Conservation (phyloP, 2,329 filamentous ascomycete genomes). For the Fusarium hainanense region DNA sequence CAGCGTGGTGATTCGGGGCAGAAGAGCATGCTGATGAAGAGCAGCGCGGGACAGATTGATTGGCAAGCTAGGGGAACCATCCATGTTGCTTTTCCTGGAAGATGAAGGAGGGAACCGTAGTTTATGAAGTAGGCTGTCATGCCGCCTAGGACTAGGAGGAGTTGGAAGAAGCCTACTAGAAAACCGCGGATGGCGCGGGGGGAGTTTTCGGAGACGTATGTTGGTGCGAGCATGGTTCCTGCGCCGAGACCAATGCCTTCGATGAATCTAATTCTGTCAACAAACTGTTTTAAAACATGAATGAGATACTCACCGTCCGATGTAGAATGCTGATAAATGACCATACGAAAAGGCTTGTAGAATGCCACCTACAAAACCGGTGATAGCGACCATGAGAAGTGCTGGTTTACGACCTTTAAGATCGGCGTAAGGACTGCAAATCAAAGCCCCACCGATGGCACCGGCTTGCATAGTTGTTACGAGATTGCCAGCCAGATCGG, state of each 20-base stretch:
- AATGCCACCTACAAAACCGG: conserved; percentile 47
- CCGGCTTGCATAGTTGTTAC: conserved; percentile 48
- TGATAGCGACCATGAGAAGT: conserved; percentile 44
- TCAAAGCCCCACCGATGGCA: conserved; percentile 41
- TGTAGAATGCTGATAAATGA: conserved; percentile 45
- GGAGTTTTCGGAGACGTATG: conserved; percentile 70
- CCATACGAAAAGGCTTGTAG: conserved; percentile 50
- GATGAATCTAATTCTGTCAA: conserved; percentile 49
- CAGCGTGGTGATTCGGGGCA: conserved; percentile 69
- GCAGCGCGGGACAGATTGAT: conserved; percentile 63
- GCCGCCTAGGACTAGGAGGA: conserved; percentile 64
- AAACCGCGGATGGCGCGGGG: conserved; percentile 69
- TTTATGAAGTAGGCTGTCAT: conserved; percentile 67
- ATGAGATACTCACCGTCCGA: conserved; percentile 36
- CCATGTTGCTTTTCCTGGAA: conserved; percentile 41
- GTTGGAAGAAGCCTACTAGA: conserved; percentile 69
- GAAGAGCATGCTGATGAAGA: conserved; percentile 64
- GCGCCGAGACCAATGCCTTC: conserved; percentile 64
- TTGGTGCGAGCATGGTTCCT: conserved; percentile 67
- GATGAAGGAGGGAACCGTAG: conserved; percentile 60
- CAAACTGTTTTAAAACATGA: fast-evolving
- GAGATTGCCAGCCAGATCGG: conserved; percentile 43
- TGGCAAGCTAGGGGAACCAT: conserved; percentile 66
- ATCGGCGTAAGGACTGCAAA: conserved; percentile 45
- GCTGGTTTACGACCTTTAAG: conserved; percentile 48